Percentiles rank a stretch among this genome's conserved stretches.
Conservation (phyloP, 2,329 filamentous ascomycete genomes). For the Neonectria punicea region DNA sequence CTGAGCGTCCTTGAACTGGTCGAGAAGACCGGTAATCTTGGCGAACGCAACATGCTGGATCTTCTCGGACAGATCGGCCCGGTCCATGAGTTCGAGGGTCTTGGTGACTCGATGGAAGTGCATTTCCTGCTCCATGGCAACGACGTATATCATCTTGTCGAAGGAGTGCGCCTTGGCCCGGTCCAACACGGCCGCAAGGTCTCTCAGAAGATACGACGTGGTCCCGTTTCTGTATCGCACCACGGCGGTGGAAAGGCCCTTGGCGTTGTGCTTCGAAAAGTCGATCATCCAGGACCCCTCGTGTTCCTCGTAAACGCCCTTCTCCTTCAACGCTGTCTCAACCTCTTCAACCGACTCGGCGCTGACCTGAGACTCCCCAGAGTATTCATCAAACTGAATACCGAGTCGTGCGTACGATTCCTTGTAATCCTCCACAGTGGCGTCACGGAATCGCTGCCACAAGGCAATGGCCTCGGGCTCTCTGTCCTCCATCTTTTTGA, state of each 20-base stretch:
- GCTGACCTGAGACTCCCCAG: conserved; percentile 71
- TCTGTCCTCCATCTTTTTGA: conserved; percentile 67
- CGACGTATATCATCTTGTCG: conserved; percentile 84
- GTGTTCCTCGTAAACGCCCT: conserved; percentile 69
- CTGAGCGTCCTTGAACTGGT: conserved; percentile 23
- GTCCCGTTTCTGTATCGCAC: conserved; percentile 65
- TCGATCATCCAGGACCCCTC: conserved; percentile 76
- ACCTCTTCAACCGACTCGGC: conserved; percentile 66
- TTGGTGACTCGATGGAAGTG: conserved; percentile 80
- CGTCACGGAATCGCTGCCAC: conserved; percentile 65
- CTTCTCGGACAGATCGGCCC: conserved; percentile 44
- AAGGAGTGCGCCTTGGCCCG: conserved; percentile 70
- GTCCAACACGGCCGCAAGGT: conserved; percentile 76
- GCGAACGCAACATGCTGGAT: conserved; percentile 58
- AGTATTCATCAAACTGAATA: conserved; percentile 68
- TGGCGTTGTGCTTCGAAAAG: conserved; percentile 77
- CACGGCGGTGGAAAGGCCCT: conserved; percentile 74
- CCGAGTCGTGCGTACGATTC: conserved; percentile 64
- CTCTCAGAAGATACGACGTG: conserved; percentile 69
- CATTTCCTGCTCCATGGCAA: conserved; percentile 76
- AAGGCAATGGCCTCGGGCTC: conserved; percentile 63
- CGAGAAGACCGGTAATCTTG: conserved; percentile 58
- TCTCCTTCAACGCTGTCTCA: conserved; percentile 67
- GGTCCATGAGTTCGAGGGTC: conserved; percentile 50
- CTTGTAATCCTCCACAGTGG: conserved; percentile 65